Conservation (phyloP, 2,329 filamentous ascomycete genomes). For the Anisogramma anomala region DNA sequence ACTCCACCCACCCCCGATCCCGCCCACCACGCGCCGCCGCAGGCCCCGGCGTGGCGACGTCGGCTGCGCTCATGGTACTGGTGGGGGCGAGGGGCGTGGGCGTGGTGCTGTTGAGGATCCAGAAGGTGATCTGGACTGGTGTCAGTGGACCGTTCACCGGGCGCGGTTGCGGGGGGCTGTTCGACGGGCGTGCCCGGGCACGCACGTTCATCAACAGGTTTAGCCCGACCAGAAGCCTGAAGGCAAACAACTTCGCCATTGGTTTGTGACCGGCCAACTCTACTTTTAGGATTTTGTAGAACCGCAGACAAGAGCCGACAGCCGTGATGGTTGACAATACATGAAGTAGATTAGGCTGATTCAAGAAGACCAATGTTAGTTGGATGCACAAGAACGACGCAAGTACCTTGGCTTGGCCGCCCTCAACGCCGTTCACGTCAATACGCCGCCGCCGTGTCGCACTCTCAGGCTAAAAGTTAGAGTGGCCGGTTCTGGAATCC, state of each 20-base stretch:
- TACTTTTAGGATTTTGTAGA: constrained; percentile 20
- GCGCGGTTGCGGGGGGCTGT: no score
- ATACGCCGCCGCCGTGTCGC: no score
- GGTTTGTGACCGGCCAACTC: constrained; percentile 21
- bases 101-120: constrained; percentile 17
- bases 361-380: background rate
- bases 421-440: no score
- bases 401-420: no score
- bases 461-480: no score
- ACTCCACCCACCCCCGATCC: no score
- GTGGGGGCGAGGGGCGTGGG: constrained; percentile 14
- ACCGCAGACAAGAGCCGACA: constrained; percentile 18
- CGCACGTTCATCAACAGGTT: constrained; percentile 21
- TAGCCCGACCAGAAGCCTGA: constrained; percentile 25
- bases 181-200: background rate
- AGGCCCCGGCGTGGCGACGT: constrained; percentile 18
- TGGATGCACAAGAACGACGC: background rate
- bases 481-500: no score
- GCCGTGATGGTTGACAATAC: constrained; percentile 19
- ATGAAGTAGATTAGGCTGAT: constrained; percentile 19
- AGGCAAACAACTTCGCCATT: constrained; percentile 22
- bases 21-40: no score
- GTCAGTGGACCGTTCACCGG: background rate
- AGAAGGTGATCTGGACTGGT: constrained; percentile 7
- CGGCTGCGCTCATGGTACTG: constrained; percentile 16